Evolutionary conservation across 148 eudicot species (phyloP), one percentile per base, ranked within the genome.

Genomic region (Rhododendron mucronatum): DNA sequence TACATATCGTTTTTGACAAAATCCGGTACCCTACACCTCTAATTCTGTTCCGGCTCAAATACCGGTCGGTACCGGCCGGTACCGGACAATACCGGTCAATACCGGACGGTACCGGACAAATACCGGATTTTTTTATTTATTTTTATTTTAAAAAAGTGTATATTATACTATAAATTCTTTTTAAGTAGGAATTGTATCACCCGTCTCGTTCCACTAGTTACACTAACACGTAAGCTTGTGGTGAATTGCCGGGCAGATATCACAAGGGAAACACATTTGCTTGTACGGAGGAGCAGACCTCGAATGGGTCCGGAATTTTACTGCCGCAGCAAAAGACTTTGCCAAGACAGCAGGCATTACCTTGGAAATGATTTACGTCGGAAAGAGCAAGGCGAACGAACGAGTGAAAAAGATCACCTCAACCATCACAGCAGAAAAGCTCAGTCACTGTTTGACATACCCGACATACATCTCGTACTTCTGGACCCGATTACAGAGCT

Each of bases 401-500:
- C 90, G 93, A 48, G 87, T 90, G 10, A 85, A 86, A 21, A 90
- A 86, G 83, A 87, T 89, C 85, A 84, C 82, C 57, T 59, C 39
- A 0, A 63, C 59, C 55, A 90, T 96, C 74, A 33, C 33, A 12
- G 21, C 33, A 2, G 93, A 94, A 20, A 26, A 80, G 0, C 88
- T 89, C 0, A 94, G 96, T 81, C 90, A 90, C n/a, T 86, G 63
- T 26, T 94, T 89, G 95, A 80, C 87, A 0, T 89, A 94, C 75
- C 87, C 63, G 2, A 92, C 91, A 26, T 88, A 90, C 8, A 73
- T 90, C 14, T 93, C 96, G 98, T 96, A 88, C 92, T 96, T 96
- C 41, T 96, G 99, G 98, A 89, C 94, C 1, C 81, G 99, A 47
- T 87, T 96, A 1, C 95, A 96, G 87, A 95, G 96, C 93, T 95